A percentile compares a stretch with the other conserved stretches of the same genome.
phyloP scores from a whole-genome alignment of 75 land plant genomes.

The Isoetes taiwanensis region DNA sequence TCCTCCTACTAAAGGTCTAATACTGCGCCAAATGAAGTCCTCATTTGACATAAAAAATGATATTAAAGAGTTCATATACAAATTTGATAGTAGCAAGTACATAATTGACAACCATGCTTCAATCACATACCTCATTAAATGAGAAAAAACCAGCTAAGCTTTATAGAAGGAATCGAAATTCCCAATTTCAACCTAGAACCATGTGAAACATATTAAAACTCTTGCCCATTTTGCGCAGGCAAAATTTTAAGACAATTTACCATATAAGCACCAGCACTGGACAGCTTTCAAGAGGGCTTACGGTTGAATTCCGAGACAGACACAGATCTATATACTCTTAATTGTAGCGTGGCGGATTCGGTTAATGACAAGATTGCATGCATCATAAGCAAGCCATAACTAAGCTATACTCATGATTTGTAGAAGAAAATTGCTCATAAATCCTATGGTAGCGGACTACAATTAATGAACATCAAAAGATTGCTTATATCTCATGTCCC shows the following conservation, averaged over 20 bases:
- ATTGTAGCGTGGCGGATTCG: no score
- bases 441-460: no score
- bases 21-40: slow-evolving; percentile 33
- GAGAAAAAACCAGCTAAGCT: slow-evolving; percentile 46
- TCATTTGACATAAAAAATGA: neutral
- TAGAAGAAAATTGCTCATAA: no score
- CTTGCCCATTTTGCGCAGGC: neutral
- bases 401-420: no score
- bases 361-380: no score
- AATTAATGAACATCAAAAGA: no score
- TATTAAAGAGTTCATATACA: neutral
- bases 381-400: no score
- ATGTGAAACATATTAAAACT: neutral
- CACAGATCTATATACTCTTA: slow-evolving; percentile 81
- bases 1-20: slow-evolving; percentile 57
- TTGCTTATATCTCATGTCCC: no score
- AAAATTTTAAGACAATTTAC: slow-evolving; percentile 18
- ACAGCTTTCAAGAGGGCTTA: slow-evolving; percentile 55
- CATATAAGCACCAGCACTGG: slow-evolving; percentile 88
- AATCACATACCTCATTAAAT: slow-evolving; percentile 45
- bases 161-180: slow-evolving; percentile 90
- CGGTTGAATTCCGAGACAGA: slow-evolving; percentile 71
- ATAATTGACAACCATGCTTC: neutral
- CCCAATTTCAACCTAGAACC: slow-evolving; percentile 92
- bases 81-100: neutral